These are phyloP conservation scores for Leishmania lainsoni DNA, from an alignment of 208 protist species.

Conservation along the genomic window DNA sequence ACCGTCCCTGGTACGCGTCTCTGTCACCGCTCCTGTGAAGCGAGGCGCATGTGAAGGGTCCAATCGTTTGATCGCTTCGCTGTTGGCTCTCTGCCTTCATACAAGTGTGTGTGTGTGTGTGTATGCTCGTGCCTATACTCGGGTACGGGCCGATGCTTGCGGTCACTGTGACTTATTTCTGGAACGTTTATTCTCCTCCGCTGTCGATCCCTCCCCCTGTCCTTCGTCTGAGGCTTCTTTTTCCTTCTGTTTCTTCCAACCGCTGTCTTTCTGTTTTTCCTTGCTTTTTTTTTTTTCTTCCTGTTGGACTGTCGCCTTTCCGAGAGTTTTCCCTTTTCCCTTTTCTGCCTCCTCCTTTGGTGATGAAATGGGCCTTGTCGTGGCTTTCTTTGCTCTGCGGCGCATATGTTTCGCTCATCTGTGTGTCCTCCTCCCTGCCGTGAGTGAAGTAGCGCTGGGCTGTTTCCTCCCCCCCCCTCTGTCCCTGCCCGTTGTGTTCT, in stretches of 20 bases:
- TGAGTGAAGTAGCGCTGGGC: background rate
- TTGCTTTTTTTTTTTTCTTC: background rate
- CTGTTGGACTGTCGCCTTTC: background rate
- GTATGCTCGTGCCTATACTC: background rate
- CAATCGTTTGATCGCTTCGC: background rate
- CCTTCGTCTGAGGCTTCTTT: background rate
- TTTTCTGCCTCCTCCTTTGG: background rate
- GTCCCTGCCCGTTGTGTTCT: background rate
- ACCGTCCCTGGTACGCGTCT: background rate
- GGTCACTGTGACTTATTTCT: background rate
- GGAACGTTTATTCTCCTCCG: background rate
- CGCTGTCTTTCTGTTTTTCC: background rate
- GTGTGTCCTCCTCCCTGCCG: background rate
- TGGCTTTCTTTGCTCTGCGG: conserved; percentile 8
- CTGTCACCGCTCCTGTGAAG: background rate
- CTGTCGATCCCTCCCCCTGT: background rate
- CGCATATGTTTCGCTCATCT: background rate
- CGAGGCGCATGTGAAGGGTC: background rate
- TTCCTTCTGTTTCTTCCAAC: background rate
- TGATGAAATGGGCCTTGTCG: background rate
- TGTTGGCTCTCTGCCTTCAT: background rate
- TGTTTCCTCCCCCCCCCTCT: background rate
- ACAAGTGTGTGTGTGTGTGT: conserved; percentile 7
- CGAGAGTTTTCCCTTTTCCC: background rate
- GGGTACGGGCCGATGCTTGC: background rate